Conservation (phyloP, 2,329 filamentous ascomycete genomes). For the Trichoderma atrobrunneum region DNA sequence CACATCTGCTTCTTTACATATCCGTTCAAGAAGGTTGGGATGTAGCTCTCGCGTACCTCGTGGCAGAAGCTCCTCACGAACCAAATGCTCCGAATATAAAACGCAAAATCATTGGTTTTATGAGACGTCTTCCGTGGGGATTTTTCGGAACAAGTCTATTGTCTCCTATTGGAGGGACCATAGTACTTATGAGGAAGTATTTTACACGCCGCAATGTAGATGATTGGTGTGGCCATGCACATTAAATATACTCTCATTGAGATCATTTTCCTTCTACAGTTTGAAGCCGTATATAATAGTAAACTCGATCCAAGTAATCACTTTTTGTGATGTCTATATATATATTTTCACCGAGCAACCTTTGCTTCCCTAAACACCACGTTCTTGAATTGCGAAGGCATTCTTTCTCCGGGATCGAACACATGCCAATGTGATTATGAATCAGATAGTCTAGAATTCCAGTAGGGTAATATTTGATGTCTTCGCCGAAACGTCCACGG, state of each 20-base stretch:
- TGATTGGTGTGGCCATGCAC: background rate
- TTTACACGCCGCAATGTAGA: background rate
- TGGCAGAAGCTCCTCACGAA: background rate
- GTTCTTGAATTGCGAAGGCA: background rate
- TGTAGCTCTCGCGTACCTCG: background rate
- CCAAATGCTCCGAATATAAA: background rate
- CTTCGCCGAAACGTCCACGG: background rate
- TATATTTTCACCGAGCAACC: background rate
- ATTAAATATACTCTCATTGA: background rate
- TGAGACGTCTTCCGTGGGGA: background rate
- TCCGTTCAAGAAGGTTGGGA: background rate
- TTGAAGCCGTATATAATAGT: background rate
- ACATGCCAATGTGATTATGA: background rate
- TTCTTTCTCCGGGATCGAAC: background rate
- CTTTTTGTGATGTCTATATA: background rate
- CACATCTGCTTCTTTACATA: background rate
- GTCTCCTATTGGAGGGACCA: background rate
- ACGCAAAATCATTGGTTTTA: background rate
- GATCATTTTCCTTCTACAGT: background rate
- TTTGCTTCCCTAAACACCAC: background rate
- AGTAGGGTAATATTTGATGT: background rate
- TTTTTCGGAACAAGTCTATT: background rate
- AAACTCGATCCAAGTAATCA: background rate
- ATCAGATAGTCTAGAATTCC: background rate
- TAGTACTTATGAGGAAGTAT: background rate